Evolutionary conservation across 345 rosid species (phyloP).

Genomic region (Excoecaria agallocha): DNA sequence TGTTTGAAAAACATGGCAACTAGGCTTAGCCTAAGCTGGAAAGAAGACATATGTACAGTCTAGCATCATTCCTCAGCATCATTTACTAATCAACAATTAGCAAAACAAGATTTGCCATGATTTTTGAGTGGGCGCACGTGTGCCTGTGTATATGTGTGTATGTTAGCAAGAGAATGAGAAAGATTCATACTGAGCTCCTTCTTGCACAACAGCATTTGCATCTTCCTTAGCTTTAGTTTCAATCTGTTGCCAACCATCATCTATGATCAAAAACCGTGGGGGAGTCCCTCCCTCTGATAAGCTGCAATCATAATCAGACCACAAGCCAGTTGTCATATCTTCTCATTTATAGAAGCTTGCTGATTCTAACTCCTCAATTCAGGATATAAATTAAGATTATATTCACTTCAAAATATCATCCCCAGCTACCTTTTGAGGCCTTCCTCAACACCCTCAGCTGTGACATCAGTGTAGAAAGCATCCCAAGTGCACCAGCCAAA

Average conservation of each 20-base stretch:
- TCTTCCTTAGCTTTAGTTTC: constrained; percentile 73
- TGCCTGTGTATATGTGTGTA: too few relatives aligned
- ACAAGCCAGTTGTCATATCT: constrained; percentile 19
- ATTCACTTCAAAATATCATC: constrained; percentile 12
- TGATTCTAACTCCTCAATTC: neutral
- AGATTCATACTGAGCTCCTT: constrained; percentile 93
- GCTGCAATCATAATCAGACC: constrained; percentile 46
- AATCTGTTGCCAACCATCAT: constrained; percentile 99
- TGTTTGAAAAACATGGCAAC: neutral
- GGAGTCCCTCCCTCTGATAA: constrained; percentile 89
- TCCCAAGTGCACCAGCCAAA: constrained; percentile 99
- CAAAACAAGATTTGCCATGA: neutral
- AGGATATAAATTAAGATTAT: neutral
- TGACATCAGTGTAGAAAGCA: constrained; percentile 94
- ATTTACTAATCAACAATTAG: neutral
- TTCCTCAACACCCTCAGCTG: constrained; percentile 89
- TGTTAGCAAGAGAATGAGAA: neutral
- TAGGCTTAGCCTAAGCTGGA: neutral
- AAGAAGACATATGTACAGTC: too few relatives aligned
- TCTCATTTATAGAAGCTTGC: neutral
- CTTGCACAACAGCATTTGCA: constrained; percentile 58
- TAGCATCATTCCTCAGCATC: too few relatives aligned
- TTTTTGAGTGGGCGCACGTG: too few relatives aligned
- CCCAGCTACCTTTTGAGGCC: constrained; percentile 76
- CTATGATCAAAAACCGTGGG: constrained; percentile 86